A percentile compares a stretch with the other conserved stretches of the same genome.
Evolutionary conservation across 2,329 filamentous ascomycete genomes (phyloP).

Genomic region (Penicillium janthinellum): DNA sequence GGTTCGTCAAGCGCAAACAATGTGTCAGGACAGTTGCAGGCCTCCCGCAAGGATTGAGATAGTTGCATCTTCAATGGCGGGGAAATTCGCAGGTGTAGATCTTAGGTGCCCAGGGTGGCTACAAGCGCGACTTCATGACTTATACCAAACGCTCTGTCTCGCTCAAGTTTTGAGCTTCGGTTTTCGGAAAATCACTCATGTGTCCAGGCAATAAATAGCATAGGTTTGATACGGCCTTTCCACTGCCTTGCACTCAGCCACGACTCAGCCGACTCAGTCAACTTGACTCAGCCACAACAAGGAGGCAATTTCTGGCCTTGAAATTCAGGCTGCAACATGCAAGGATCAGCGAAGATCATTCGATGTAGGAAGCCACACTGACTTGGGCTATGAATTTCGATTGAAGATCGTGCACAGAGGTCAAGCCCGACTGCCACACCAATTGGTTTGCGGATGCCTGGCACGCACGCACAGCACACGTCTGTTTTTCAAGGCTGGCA

Average conservation of each 20-base stretch:
- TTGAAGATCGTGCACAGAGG: too few species aligned
- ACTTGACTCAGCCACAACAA: not conserved
- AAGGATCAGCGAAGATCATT: not conserved
- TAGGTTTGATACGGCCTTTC: too few species aligned
- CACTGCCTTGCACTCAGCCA: not conserved
- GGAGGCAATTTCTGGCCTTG: not conserved
- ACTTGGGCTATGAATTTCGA: too few species aligned
- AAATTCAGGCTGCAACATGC: not conserved
- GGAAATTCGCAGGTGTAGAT: not conserved
- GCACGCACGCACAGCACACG: too few species aligned
- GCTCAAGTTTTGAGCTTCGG: not conserved
- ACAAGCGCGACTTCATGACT: not conserved
- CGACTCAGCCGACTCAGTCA: not conserved
- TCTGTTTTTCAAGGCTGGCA: too few species aligned
- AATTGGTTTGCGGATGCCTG: too few species aligned
- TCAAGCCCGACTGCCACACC: too few species aligned
- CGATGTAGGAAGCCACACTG: too few species aligned
- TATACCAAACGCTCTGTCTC: not conserved
- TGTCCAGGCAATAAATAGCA: not conserved
- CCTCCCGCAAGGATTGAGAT: constrained; percentile 5
- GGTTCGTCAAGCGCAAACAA: constrained; percentile 10
- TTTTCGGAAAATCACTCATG: not conserved
- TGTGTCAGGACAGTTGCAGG: constrained; percentile 10
- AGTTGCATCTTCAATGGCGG: constrained; percentile 4
- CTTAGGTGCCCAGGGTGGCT: not conserved